Base-by-base conservation (phyloP, 2,329 filamentous ascomycete species). In the Fusarium luffae region DNA sequence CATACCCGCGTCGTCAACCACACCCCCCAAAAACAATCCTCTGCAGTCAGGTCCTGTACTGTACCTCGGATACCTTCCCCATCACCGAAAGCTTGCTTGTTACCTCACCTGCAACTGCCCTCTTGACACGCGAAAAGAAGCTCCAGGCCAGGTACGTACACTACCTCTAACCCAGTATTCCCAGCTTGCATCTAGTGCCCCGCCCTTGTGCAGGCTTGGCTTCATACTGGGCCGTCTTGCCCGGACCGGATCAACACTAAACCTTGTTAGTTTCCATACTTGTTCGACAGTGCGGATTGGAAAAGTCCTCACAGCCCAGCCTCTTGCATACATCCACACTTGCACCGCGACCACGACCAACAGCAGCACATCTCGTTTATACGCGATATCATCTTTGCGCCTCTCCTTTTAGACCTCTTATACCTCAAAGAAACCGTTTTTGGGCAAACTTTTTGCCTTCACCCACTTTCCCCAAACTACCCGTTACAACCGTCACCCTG, bases 241-340 rank as follows among this genome's bases (percentile, higher is more conserved):
- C 75, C 78, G 76, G 77, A 78, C 73, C 77, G 77, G 77, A 79
- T 79, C 78, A 80, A 80, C 78, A 76, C 78, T 78, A 79, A 79
- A 80, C 79, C 78, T 79, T 78, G 74, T 77, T 73, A 72, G 74
- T 73, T 56, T 42, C 50, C 66, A 49, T 63, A 73, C 71, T 71
- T 72, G 73, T 70, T 73, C 76, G 66, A 81, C 79, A 81, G 79
- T 81, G 79, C 79, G 79, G 79, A 81, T 81, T 80, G 77, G 76
- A 79, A 81, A 79, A 80, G 75, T 77, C 74, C 73, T 79, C 71
- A 80, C 79, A 80, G 77, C 75, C 78, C 77, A 77, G 75, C 78
- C 75, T 78, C 76, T 75, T 74, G 55, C 72, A 74, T 74, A 70
- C 57, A 73, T 62, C 55, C 58, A 67, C 16, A 52, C 49, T 27